These are phyloP conservation scores for Rhodomyrtus tomentosa DNA, from an alignment of 345 rosid species.

Conservation along the genomic window DNA sequence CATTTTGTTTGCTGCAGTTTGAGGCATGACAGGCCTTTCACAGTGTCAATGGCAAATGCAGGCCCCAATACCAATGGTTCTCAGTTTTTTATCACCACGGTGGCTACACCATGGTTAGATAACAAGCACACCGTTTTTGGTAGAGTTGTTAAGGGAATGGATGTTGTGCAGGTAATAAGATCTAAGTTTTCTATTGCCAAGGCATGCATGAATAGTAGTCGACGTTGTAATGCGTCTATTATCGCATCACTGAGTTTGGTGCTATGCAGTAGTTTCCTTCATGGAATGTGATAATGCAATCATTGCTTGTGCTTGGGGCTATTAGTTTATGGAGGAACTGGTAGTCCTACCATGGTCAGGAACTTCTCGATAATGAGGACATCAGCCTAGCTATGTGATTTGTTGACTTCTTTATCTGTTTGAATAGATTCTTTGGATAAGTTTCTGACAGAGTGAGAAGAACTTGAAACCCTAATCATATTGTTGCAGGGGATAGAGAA, in stretches of 20 bases:
- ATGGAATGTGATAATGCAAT: not conserved
- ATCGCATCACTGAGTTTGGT: not conserved
- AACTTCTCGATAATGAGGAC: not conserved
- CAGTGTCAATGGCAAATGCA: slow-evolving; percentile 93
- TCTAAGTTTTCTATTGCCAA: not conserved
- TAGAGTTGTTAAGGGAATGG: slow-evolving; percentile 90
- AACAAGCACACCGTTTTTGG: slow-evolving; percentile 97
- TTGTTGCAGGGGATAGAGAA: slow-evolving; percentile 71
- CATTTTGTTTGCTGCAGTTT: slow-evolving; percentile 39
- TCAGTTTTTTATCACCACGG: slow-evolving; percentile 90
- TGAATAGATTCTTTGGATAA: not conserved
- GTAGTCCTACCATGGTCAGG: not conserved
- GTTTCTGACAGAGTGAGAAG: not conserved
- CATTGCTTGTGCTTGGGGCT: not conserved
- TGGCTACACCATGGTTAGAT: slow-evolving; percentile 98
- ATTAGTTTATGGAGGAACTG: not conserved
- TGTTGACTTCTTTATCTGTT: not conserved
- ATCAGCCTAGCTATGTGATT: not conserved
- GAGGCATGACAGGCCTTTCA: slow-evolving; percentile 91
- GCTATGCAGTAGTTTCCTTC: not conserved
- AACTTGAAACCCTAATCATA: not conserved
- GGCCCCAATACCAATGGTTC: slow-evolving; percentile 90
- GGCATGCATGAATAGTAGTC: not conserved
- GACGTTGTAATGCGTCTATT: not conserved
- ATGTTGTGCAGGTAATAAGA: slow-evolving; percentile 77